These are phyloP conservation scores for Paradendryphiella salina DNA, from an alignment of 2,329 filamentous ascomycete species.

Conservation along the genomic window DNA sequence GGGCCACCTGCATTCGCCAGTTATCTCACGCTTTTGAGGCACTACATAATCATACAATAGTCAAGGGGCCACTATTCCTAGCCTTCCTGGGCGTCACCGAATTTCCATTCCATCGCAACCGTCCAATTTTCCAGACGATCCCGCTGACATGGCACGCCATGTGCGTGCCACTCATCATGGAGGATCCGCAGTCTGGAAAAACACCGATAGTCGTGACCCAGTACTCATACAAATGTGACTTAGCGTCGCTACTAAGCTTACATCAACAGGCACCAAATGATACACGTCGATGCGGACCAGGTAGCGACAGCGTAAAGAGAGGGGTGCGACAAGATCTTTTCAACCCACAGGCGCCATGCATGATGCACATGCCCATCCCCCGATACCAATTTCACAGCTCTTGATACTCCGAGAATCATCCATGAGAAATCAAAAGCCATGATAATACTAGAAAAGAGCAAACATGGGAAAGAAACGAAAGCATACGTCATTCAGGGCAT, in stretches of 20 bases:
- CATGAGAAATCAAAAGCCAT: conserved; percentile 11
- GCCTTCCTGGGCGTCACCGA: conserved; percentile 12
- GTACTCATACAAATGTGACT: conserved; percentile 38
- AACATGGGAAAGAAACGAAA: conserved; percentile 15
- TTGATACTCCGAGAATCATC: conserved; percentile 15
- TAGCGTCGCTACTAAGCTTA: conserved; percentile 11
- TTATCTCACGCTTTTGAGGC: conserved; percentile 32
- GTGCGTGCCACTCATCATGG: background rate
- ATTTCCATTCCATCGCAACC: conserved; percentile 13
- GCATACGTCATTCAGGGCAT: conserved; percentile 34
- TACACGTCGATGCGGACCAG: conserved; percentile 1
- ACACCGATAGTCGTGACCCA: conserved; percentile 29
- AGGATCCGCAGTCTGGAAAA: conserved; percentile 5
- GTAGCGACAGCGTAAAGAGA: conserved; percentile 31
- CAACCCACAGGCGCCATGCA: conserved; percentile 40
- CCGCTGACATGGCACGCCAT: conserved; percentile 1
- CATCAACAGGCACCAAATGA: conserved; percentile 5
- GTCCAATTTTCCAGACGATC: background rate
- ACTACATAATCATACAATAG: conserved; percentile 47
- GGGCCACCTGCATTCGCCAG: conserved; percentile 34
- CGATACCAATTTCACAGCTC: conserved; percentile 30
- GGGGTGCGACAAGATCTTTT: conserved; percentile 31
- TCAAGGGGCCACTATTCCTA: conserved; percentile 41
- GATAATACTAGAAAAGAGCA: background rate
- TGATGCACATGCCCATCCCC: conserved; percentile 29